These are phyloP conservation scores for Monascus ruber DNA, from an alignment of 2,329 filamentous ascomycete species.

Conservation along the genomic window DNA sequence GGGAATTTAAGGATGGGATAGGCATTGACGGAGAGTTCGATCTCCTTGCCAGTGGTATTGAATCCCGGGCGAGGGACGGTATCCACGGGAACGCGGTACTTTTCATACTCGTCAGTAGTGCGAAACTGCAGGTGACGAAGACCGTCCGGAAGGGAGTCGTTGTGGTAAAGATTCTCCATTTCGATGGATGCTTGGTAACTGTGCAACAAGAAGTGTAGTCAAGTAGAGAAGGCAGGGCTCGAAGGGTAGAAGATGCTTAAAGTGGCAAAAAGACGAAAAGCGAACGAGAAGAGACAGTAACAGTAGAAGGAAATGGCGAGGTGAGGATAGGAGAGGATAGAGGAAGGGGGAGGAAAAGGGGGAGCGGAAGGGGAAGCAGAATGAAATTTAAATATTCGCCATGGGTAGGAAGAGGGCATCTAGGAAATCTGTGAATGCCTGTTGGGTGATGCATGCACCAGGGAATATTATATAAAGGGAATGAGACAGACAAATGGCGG, in stretches of 20 bases:
- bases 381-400: conserved; percentile 5
- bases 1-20: conserved; percentile 56
- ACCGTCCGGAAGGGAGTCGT: conserved; percentile 10
- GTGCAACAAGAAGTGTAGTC: conserved; percentile 1
- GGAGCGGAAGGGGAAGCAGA: conserved; percentile 1
- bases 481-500: conserved; percentile 8
- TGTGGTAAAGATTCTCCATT: conserved; percentile 13
- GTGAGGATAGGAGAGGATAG: background rate
- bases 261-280: background rate
- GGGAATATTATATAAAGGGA: background rate
- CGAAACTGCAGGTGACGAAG: conserved; percentile 14
- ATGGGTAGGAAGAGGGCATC: background rate
- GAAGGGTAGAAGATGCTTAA: background rate
- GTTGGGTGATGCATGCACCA: background rate
- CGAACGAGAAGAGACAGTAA: background rate
- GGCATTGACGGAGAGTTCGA: conserved; percentile 57
- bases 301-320: background rate
- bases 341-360: background rate
- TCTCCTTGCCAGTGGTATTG: conserved; percentile 47
- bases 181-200: conserved; percentile 1
- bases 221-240: conserved; percentile 4
- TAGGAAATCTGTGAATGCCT: conserved; percentile 5
- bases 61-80: conserved; percentile 41
- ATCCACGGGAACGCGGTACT: conserved; percentile 23
- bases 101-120: conserved; percentile 15